phyloP scores from a whole-genome alignment of 1,284 basidiomycete species.

The Coniferiporia weirii region DNA sequence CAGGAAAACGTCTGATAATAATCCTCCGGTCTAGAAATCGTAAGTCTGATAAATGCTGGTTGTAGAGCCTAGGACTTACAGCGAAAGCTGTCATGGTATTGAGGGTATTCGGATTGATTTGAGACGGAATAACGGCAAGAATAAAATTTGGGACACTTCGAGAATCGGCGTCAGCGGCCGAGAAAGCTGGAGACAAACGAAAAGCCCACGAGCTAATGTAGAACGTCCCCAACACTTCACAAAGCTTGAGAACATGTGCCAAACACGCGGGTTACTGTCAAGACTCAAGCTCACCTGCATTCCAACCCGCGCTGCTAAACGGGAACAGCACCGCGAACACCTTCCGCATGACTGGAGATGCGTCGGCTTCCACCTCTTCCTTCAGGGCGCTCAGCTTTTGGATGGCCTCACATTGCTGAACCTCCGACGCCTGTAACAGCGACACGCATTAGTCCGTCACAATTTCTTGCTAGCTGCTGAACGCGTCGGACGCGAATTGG shows the following conservation, averaged over 20 bases:
- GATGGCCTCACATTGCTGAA: constrained; percentile 41
- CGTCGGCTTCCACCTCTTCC: constrained; percentile 49
- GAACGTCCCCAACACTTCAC: constrained; percentile 75
- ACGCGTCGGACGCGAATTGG: constrained; percentile 7
- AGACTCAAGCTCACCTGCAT: constrained; percentile 62
- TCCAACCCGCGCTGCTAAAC: constrained; percentile 76
- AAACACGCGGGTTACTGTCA: neutral
- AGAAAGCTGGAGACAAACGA: constrained; percentile 11
- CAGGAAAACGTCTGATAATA: constrained; percentile 86
- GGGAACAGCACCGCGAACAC: constrained; percentile 79
- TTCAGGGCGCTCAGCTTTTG: constrained; percentile 56
- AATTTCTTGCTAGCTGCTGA: neutral
- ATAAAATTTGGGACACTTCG: constrained; percentile 85
- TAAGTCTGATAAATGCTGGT: constrained; percentile 18
- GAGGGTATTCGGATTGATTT: constrained; percentile 76
- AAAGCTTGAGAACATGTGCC: constrained; percentile 5
- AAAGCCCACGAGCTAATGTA: constrained; percentile 84
- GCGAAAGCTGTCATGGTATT: constrained; percentile 90
- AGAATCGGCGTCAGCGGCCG: neutral
- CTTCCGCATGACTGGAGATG: constrained; percentile 69
- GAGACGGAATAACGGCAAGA: constrained; percentile 81
- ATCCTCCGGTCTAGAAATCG: constrained; percentile 68
- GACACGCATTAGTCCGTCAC: neutral
- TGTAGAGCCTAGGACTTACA: constrained; percentile 36
- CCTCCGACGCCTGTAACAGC: constrained; percentile 30